Base-by-base conservation (phyloP, 2,329 filamentous ascomycete genomes). In the Juglanconis oblonga region DNA sequence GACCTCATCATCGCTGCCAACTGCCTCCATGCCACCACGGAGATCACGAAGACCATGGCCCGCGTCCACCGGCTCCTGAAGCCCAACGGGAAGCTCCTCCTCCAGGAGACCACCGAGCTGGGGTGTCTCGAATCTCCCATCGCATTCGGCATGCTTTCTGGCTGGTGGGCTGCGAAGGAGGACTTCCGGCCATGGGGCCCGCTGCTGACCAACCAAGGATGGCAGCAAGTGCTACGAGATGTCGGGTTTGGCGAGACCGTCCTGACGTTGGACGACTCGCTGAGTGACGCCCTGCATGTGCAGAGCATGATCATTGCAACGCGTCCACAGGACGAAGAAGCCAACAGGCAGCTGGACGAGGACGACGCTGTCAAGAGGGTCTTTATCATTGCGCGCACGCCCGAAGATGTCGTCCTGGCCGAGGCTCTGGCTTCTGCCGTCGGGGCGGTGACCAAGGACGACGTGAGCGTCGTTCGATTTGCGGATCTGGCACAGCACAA, bases 61-160 rank as follows among this genome's bases (percentile, higher is more conserved):
- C 68, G 72, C 52, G 64, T 68, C 7, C 68, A 70, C n/a, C 63
- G 64, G 2, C 61, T 76, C 4, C 59, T 76, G 2, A 72, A 69
- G 9, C 70, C 75, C 0, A 72, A 70, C 2, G 77, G 77, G 0
- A 71, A 72, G 40, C 63, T 79, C 10, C 49, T 67, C 10, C 31
- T 67, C 11, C 36, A 62, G 29, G 66, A 67, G 59, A 62, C 63
- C 38, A 66, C 64, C 17, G 50, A 60, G 49, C 42, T 51, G 10
- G 48, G 57, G 35, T 59, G 55, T 14, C 55, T 61, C 35, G 52
- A 57, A 14, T 59, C 54, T 1, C 59, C 54, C 13, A 44, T 62
- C 33, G 69, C 75, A 60, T 76, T 77, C 52, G 73, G 74, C 5
- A 65, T 68, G 9, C 65, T 76, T 10, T 64, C 70, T 3, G 74